Evolutionary conservation across 306 rosid genomes (phyloP), one percentile per base, ranked within the genome.

Genomic region (Dalbergia cultrata): DNA sequence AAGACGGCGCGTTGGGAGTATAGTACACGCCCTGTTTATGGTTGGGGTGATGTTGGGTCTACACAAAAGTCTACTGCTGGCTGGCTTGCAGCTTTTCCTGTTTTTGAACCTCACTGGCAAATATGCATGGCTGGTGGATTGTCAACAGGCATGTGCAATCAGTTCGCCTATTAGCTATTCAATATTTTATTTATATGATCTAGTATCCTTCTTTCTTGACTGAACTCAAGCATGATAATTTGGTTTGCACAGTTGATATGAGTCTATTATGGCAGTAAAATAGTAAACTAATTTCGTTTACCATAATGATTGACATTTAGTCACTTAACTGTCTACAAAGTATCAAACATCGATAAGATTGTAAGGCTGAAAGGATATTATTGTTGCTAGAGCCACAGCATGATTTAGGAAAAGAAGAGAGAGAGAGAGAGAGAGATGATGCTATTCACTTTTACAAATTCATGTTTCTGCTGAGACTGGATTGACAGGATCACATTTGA

Each of bases 101-200:
- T 95, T 82, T 95, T 93, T 83, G 99, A 95, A 80, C 99, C 97
- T 57, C 99, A 95, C 88, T 95, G 99, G 99, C 97, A 95, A 87
- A 80, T 93, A 85, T 95, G 99, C 90, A 86, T 95, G 97, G 97
- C 88, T 1, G 93, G 88, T 72, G 99, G 99, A 83, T 74, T 93
- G 75, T 95, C 99, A 53, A 91, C 97, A 87, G 99, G 99, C 80
- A 89, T 73, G 86, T 82, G 72, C 84, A 80, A 58, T 62, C 67
- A 70, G 67, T 69, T 74, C 31, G 26, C 47, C 53, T 34, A 54
- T 52, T 87, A 54, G 56, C 78, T 68, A 64, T 53, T 75, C 47
- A 7, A 19, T 53, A 16, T 67, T 69, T 73, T 8, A 22, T 77
- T 54, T 50, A n/a, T 74, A 63, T 71, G 33, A 39, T 72, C 52